Conservation (phyloP, 2,329 filamentous ascomycete genomes). For the Ophiocordyceps unilateralis region DNA sequence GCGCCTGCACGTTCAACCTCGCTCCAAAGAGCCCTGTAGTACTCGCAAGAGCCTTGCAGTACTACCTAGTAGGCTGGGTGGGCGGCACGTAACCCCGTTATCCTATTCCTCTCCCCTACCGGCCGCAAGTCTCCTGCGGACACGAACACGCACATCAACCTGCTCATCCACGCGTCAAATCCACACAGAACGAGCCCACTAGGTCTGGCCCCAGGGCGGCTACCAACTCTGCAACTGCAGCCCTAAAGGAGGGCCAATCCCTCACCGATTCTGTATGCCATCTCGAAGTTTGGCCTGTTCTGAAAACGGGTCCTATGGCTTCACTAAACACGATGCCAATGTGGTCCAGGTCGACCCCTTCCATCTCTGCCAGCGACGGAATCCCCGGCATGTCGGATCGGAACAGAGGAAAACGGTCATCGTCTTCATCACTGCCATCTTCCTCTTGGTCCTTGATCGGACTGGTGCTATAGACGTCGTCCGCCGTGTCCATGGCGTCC, state of each 20-base stretch:
- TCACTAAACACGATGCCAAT: slow-evolving; percentile 34
- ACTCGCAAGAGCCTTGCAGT: no score
- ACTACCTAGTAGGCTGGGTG: no score
- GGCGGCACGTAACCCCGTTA: no score
- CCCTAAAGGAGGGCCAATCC: slow-evolving; percentile 36
- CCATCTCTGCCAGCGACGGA: slow-evolving; percentile 34
- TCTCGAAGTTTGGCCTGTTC: slow-evolving; percentile 32
- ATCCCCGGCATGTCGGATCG: slow-evolving; percentile 50
- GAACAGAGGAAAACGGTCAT: slow-evolving; percentile 28
- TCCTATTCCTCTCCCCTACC: no score
- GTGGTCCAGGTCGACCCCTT: slow-evolving; percentile 36
- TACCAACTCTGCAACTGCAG: slow-evolving; percentile 47
- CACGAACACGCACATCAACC: neutral
- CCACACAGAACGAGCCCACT: slow-evolving; percentile 37
- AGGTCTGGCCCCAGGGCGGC: slow-evolving; percentile 47
- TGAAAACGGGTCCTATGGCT: slow-evolving; percentile 17
- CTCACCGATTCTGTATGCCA: slow-evolving; percentile 39
- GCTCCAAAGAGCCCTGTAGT: no score
- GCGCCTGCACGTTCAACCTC: no score
- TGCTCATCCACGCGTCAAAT: slow-evolving; percentile 10
- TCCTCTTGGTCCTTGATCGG: neutral
- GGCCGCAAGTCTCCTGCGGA: no score
- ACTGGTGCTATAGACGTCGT: neutral
- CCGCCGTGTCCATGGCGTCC: neutral
- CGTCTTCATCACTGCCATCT: slow-evolving; percentile 6